These are phyloP conservation scores for Ogataea populi-albae DNA, from an alignment of 805 yeast genomes.

Conservation along the genomic window DNA sequence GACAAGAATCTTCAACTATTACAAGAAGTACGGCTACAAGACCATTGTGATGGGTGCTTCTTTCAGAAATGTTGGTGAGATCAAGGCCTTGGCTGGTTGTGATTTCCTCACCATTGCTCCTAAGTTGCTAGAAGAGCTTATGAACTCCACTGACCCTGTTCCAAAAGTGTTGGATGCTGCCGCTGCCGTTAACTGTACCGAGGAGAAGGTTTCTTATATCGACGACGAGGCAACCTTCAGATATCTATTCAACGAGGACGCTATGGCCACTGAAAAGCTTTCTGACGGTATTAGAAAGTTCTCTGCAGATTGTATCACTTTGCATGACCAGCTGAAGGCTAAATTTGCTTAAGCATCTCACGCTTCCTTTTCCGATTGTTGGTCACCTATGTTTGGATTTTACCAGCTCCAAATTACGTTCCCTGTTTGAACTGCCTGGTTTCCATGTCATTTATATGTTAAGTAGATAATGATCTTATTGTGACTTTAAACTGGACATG, in stretches of 20 bases:
- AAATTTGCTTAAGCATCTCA: conserved; percentile 13
- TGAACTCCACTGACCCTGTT: conserved; percentile 72
- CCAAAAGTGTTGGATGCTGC: conserved; percentile 78
- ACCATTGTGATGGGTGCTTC: conserved; percentile 99
- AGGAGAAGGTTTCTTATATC: conserved; percentile 73
- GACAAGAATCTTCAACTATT: conserved; percentile 87
- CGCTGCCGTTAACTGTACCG: conserved; percentile 52
- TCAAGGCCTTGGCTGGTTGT: conserved; percentile 94
- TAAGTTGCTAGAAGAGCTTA: conserved; percentile 80
- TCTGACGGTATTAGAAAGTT: conserved; percentile 97
- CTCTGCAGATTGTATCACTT: conserved; percentile 86
- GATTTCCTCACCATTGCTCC: conserved; percentile 97
- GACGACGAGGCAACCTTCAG: conserved; percentile 90
- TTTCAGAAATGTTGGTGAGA: conserved; percentile 95
- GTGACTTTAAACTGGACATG: too few species aligned
- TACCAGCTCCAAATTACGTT: too few species aligned
- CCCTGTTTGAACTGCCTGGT: too few species aligned
- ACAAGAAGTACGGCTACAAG: conserved; percentile 93
- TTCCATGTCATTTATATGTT: too few species aligned
- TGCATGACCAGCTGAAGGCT: conserved; percentile 53
- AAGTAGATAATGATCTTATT: too few species aligned
- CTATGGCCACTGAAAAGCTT: conserved; percentile 97
- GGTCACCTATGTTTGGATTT: neutral
- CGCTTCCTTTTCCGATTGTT: neutral
- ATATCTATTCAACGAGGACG: conserved; percentile 88